Base-by-base conservation (phyloP, 2,329 filamentous ascomycete genomes). In the Chaetomium sp. region DNA sequence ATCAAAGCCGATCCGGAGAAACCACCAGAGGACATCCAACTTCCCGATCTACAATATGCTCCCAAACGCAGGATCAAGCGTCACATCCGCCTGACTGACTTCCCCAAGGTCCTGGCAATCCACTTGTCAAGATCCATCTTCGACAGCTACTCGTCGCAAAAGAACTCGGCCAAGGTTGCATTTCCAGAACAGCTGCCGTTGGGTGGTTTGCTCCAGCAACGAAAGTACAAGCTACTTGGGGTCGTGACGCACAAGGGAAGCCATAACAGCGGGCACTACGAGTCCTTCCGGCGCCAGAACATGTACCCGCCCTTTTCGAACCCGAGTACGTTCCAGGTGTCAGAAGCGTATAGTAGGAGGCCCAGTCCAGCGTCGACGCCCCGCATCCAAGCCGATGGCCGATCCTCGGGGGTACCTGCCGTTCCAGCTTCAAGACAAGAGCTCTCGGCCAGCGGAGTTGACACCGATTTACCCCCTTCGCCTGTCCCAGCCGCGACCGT, bases 221-320 rank as follows among this genome's bases (percentile, higher is more conserved):
- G 88, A 68, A 90, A 86, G 74, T 99, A 97, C 78, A 92, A 89
- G 72, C 82, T 99, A 5, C 84, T 96, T 0, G 92, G 90, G 13
- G 86, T 96, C 42, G 92, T 99, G 42, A 96, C 92, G 25, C 95
- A 99, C 75, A 96, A 96, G 73, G 95, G 95, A 45, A 96, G 91
- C 67, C 95, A 99, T 75, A 90, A 97, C 74, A 97, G 93, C 72
- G 95, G 95, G 0, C 95, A 99, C 75, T 99, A 99, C 78, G 95
- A 99, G 76, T 94, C 93, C 0, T 98, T 98, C 76, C 86, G 95
- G 38, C 86, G 95, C 45, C 95, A 98, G 76, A 90, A 91, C 65
- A 79, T 92, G 9, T 87, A 89, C 58, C 80, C 90, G 3, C 93
- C 93, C 0, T 98, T 88, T 74, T 90, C 92, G 1, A 97, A 94